Evolutionary conservation across 2,329 filamentous ascomycete genomes (phyloP), one percentile per base, ranked within the genome.

Genomic region (Acephala macrosclerotiorum): DNA sequence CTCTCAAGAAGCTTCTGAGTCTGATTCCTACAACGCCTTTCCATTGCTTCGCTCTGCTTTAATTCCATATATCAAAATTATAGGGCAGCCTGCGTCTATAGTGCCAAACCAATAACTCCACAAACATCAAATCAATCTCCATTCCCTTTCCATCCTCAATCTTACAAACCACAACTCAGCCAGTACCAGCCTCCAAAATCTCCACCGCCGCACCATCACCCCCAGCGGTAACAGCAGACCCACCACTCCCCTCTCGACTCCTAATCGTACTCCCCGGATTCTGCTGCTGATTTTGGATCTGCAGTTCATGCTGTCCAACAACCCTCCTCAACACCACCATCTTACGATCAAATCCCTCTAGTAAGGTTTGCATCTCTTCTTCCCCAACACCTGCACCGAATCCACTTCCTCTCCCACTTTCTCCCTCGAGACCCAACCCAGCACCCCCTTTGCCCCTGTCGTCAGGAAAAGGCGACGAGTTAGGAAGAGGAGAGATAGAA

Each of bases 281-380:
- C 25, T n/a, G 25, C 14, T 7, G 3, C 12, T 20, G 11, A 16
- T 29, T 12, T 25, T 33, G 38, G 5, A 16, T 14, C 38, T 42
- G 38, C 18, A 6, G 18, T 12, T 42, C 2, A 1, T 53, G 49
- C 49, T 53, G 49, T 2, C 7, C 78, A 67, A 76, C 61, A 75
- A 69, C 55, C 71, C 79, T 84, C 60, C 81, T 81, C 67, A 90
- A 72, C 22, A 86, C 78, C 2, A 67, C 77, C 86, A 90, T 88
- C 53, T 84, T 81, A 65, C 80, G 80, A 61, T 86, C 83, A 68
- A 90, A 90, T 40, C 87, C 84, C 18, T 84, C 83, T 1, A 87
- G 75, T 47, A 90, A 74, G 2, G 74, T 77, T 2, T 79, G 78
- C 64, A 87, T 84, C 64, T 87, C 83, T 57, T 86, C 84, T 38